Conservation (phyloP, 768 basidiomycete genomes). For the Termitomyces sp. region DNA sequence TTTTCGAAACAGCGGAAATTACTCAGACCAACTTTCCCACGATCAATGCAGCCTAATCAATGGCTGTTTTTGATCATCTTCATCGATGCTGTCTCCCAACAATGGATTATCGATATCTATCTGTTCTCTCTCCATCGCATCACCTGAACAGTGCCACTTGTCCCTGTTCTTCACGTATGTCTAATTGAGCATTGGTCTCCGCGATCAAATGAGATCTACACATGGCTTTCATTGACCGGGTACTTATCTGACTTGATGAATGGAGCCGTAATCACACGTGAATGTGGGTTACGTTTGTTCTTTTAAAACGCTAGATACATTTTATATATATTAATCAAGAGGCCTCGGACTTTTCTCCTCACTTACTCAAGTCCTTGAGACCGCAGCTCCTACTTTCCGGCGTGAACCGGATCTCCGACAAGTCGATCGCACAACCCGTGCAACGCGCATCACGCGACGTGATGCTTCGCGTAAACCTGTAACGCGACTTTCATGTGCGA, state of each 20-base stretch:
- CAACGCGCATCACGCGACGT: conserved; percentile 13
- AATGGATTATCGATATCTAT: conserved; percentile 5
- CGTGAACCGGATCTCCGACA: neutral
- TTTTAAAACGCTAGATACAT: too few species aligned
- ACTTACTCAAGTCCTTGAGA: too few species aligned
- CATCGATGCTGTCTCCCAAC: conserved; percentile 1
- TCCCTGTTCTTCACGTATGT: neutral
- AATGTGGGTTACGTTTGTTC: neutral
- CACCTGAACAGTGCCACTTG: conserved; percentile 1
- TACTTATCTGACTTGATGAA: neutral
- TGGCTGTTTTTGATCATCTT: conserved; percentile 6
- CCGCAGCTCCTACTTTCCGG: neutral
- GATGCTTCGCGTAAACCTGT: conserved; percentile 6
- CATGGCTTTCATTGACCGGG: neutral
- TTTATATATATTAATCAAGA: too few species aligned
- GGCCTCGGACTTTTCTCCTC: too few species aligned
- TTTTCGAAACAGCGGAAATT: conserved; percentile 14
- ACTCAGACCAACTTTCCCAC: conserved; percentile 15
- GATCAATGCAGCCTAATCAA: conserved; percentile 5
- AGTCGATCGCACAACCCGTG: neutral
- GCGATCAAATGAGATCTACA: neutral
- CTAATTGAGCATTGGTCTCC: neutral
- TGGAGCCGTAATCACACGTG: neutral
- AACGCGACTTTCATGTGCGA: conserved; percentile 3
- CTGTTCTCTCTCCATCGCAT: conserved; percentile 1